Evolutionary conservation across 768 basidiomycete genomes (phyloP).

Genomic region (Chiua virens): DNA sequence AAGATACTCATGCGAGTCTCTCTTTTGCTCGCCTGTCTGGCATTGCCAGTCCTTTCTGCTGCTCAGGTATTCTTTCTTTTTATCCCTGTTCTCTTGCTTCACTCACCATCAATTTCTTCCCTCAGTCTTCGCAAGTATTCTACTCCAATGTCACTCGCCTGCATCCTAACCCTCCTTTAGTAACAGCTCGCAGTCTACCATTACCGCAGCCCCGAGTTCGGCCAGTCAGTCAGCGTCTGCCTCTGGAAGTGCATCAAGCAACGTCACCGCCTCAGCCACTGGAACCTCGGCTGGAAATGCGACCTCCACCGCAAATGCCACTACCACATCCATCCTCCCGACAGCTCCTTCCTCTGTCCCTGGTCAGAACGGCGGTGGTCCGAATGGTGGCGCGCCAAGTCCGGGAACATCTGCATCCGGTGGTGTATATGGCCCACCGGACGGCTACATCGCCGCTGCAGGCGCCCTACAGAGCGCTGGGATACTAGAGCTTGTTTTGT

Average conservation of each 20-base stretch:
- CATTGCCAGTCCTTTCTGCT: conserved; percentile 22
- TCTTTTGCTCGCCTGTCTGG: conserved; percentile 34
- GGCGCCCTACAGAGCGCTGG: conserved; percentile 46
- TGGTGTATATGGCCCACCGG: conserved; percentile 65
- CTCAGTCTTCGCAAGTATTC: conserved; percentile 41
- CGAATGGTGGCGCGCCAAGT: conserved; percentile 47
- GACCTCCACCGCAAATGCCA: conserved; percentile 27
- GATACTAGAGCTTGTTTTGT: conserved; percentile 43
- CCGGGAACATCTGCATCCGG: conserved; percentile 49
- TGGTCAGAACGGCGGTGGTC: conserved; percentile 49
- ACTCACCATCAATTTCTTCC: conserved; percentile 5
- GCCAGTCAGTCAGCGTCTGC: conserved; percentile 20
- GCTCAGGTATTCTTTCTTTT: conserved; percentile 32
- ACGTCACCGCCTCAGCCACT: conserved; percentile 20
- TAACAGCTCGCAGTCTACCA: conserved; percentile 41
- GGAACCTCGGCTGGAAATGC: conserved; percentile 28
- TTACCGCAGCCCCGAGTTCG: conserved; percentile 47
- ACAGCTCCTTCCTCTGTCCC: conserved; percentile 58
- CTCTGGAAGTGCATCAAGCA: conserved; percentile 18
- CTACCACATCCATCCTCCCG: conserved; percentile 29
- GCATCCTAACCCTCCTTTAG: conserved; percentile 41
- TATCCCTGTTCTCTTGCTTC: too few relatives aligned
- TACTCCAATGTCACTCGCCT: conserved; percentile 27
- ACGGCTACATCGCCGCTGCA: conserved; percentile 63
- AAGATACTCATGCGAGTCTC: conserved; percentile 27